phyloP scores from a whole-genome alignment of 2,329 filamentous ascomycete genomes.

The Trichoderma arundinaceum region DNA sequence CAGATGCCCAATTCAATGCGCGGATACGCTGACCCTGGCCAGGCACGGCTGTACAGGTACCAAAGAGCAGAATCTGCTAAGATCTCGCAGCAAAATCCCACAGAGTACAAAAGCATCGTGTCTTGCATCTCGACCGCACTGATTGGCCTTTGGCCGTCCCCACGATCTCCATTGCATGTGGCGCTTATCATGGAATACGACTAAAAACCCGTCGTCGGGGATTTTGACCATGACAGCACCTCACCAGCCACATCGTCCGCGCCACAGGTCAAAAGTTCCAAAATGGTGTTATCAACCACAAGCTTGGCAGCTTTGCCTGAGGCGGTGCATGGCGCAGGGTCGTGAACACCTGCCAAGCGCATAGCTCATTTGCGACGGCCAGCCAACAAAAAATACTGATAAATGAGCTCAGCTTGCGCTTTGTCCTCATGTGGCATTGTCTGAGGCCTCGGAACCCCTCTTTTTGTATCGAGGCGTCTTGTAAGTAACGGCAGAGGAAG shows the following conservation, averaged over 20 bases:
- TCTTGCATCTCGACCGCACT: slow-evolving; percentile 22
- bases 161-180: slow-evolving; percentile 30
- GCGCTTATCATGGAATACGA: slow-evolving; percentile 14
- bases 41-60: not conserved
- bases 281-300: not conserved
- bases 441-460: not conserved
- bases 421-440: slow-evolving; percentile 1
- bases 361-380: not conserved
- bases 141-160: slow-evolving; percentile 20
- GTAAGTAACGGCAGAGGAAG: not conserved
- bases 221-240: not conserved
- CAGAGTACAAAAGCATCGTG: slow-evolving; percentile 10
- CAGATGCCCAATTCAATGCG: too few relatives aligned
- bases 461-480: not conserved
- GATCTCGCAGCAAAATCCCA: slow-evolving; percentile 6
- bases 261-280: slow-evolving; percentile 2
- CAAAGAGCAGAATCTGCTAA: not conserved
- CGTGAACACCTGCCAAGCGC: not conserved
- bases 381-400: not conserved
- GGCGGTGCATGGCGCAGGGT: not conserved
- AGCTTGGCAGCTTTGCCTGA: slow-evolving; percentile 16
- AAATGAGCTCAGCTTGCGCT: not conserved
- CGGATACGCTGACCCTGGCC: too few relatives aligned
- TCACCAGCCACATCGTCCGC: slow-evolving; percentile 19
- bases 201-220: not conserved